A percentile compares a stretch with the other conserved stretches of the same genome.
These are phyloP conservation scores for Melampsora medusae DNA, from an alignment of 1,284 basidiomycete genomes.

Conservation along the genomic window DNA sequence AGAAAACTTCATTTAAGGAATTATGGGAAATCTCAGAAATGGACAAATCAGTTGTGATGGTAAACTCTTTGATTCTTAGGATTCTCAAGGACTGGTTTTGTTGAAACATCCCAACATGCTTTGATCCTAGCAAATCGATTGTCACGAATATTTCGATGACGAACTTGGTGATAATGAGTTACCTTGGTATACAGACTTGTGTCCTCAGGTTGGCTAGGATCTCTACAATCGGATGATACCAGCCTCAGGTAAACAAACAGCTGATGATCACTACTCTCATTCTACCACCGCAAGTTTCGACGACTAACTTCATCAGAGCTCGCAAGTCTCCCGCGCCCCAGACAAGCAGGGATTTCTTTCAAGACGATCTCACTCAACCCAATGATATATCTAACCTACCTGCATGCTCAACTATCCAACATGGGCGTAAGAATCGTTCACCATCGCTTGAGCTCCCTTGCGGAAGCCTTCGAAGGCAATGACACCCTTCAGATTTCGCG, in stretches of 20 bases:
- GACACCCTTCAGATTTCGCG: not conserved
- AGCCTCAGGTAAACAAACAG: not conserved
- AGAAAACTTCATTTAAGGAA: conserved; percentile 23
- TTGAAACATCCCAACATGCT: not conserved
- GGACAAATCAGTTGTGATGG: conserved; percentile 30
- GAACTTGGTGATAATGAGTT: conserved; percentile 13
- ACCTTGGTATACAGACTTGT: conserved; percentile 30
- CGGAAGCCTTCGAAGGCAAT: conserved; percentile 21
- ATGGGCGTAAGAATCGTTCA: conserved; percentile 16
- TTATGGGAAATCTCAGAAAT: conserved; percentile 27
- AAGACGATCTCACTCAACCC: conserved; percentile 29
- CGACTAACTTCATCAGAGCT: conserved; percentile 11
- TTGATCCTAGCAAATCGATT: conserved; percentile 13
- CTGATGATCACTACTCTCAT: not conserved
- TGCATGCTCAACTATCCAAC: conserved; percentile 8
- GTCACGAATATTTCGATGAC: conserved; percentile 20
- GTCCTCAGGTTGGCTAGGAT: conserved; percentile 15
- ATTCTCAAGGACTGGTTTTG: not conserved
- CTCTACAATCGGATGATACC: not conserved
- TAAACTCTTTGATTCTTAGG: not conserved
- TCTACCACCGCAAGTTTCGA: not conserved
- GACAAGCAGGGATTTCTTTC: conserved; percentile 21
- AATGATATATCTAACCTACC: conserved; percentile 14
- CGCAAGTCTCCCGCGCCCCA: not conserved
- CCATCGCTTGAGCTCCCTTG: conserved; percentile 24